Evolutionary conservation across 2,329 filamentous ascomycete species (phyloP), one percentile per base, ranked within the genome.

Genomic region (Fusarium succisae): DNA sequence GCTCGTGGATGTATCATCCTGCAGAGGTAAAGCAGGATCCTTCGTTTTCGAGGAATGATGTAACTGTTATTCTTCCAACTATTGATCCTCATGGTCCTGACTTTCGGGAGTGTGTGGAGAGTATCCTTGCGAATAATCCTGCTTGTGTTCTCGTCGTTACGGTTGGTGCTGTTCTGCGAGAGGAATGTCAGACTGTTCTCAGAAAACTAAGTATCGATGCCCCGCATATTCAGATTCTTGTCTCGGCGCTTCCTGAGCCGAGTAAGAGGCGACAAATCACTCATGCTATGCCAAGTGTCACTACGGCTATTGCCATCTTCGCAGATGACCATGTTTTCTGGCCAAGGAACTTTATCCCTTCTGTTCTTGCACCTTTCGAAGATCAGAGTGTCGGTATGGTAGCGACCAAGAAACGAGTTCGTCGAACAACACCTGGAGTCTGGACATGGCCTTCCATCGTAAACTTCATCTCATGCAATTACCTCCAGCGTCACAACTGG

Each of bases 401-500:
- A 0, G 89, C 86, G 2, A 90, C 89, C 12, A 86, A 86, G 75
- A 91, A 91, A 79, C 83, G 83, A 0, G 88, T 89, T 12, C 80
- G 82, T 11, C 84, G 87, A 5, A 81, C 82, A 12, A 60, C 63
- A 0, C 71, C 72, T 1, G 78, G 79, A 8, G 37, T 79, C 3
- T 81, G 78, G 78, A 63, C 61, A 9, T 80, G 80, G 61, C 37
- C 41, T 2, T 81, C 80, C 1, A 80, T 87, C 59, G 85, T 84
- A 79, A 91, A 91, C 79, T 86, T 90, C 76, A 82, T 91, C 24
- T 89, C 87, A 1, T 86, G 86, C 37, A 79, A 86, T n/a, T 91
- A 91, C 76, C 85, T 92, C 2, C 85, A 88, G 73, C 87, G 90
- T 0, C 88, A 91, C 79, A 91, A 91, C 76, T 92, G 88, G 78